Percentiles rank a stretch among this genome's conserved stretches.
These are phyloP conservation scores for Diaporthe citriasiana DNA, from an alignment of 2,329 filamentous ascomycete genomes.

Conservation along the genomic window DNA sequence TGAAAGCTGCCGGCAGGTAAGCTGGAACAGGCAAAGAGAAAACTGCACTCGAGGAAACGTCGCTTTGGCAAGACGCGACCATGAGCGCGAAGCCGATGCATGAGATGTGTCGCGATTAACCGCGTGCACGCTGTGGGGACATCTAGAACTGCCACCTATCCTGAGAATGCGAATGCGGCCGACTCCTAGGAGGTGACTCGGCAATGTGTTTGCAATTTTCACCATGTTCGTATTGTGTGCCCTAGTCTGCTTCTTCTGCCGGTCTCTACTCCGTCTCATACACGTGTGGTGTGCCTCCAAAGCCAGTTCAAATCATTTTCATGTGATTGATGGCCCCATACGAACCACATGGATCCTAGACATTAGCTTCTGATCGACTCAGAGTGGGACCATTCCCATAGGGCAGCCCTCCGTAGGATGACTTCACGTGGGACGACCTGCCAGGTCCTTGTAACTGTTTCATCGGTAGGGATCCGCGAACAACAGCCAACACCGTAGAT, in stretches of 20 bases:
- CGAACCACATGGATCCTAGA: neutral
- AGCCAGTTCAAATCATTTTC: neutral
- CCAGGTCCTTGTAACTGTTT: neutral
- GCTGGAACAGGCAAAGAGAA: neutral
- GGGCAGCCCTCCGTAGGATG: neutral
- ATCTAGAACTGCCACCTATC: neutral
- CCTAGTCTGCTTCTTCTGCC: neutral
- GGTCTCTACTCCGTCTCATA: neutral
- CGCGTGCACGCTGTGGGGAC: conserved; percentile 23
- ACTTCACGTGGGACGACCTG: conserved; percentile 2
- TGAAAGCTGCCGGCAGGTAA: neutral
- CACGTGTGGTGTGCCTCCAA: neutral
- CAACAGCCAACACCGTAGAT: neutral
- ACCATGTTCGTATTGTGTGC: neutral
- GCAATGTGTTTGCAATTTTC: neutral
- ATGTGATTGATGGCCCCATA: conserved; percentile 5
- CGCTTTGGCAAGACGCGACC: neutral
- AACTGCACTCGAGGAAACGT: neutral
- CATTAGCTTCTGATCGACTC: conserved; percentile 4
- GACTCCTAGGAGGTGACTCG: neutral
- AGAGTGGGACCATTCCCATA: conserved; percentile 14
- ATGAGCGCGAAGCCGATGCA: conserved; percentile 18
- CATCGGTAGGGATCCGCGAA: neutral
- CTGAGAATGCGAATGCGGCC: neutral
- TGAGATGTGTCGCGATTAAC: conserved; percentile 20